These are phyloP conservation scores for Fulvia fulva DNA, from an alignment of 2,329 filamentous ascomycete species.

Conservation along the genomic window DNA sequence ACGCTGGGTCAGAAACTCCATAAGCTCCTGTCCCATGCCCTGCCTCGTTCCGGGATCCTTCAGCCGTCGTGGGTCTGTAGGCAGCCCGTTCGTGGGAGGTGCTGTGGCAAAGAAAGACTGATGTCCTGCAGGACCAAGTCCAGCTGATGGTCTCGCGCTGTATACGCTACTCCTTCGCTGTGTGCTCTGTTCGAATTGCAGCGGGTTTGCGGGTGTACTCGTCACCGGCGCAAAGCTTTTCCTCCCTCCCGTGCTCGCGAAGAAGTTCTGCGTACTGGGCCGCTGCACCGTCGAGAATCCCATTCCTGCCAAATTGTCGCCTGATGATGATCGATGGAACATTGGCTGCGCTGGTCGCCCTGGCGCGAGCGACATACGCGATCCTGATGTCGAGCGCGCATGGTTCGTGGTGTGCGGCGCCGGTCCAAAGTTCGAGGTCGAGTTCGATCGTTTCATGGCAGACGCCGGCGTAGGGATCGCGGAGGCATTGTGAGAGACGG, in stretches of 20 bases:
- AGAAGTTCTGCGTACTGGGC: constrained; percentile 69
- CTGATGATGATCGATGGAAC: constrained; percentile 80
- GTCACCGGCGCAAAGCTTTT: constrained; percentile 67
- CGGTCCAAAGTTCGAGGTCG: constrained; percentile 63
- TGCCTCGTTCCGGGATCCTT: constrained; percentile 76
- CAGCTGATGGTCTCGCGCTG: constrained; percentile 57
- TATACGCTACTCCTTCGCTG: constrained; percentile 71
- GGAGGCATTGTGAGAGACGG: constrained; percentile 71
- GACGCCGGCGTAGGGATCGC: constrained; percentile 87
- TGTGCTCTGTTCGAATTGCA: constrained; percentile 50
- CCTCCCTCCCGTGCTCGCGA: constrained; percentile 56
- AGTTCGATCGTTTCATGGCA: constrained; percentile 88
- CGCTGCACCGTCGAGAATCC: constrained; percentile 84
- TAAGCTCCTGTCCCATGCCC: constrained; percentile 79
- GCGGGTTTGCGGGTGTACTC: constrained; percentile 44
- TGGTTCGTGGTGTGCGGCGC: constrained; percentile 66
- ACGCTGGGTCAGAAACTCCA: constrained; percentile 87
- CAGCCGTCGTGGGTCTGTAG: constrained; percentile 80
- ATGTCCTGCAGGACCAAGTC: constrained; percentile 56
- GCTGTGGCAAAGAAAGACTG: constrained; percentile 95
- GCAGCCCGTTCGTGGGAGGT: constrained; percentile 74
- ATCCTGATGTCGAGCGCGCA: constrained; percentile 76
- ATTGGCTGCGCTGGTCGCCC: constrained; percentile 79
- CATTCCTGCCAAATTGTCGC: constrained; percentile 70
- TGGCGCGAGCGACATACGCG: constrained; percentile 79